These are phyloP conservation scores for Barbatosphaeria neglecta DNA, from an alignment of 495 filamentous ascomycete genomes.

Conservation along the genomic window DNA sequence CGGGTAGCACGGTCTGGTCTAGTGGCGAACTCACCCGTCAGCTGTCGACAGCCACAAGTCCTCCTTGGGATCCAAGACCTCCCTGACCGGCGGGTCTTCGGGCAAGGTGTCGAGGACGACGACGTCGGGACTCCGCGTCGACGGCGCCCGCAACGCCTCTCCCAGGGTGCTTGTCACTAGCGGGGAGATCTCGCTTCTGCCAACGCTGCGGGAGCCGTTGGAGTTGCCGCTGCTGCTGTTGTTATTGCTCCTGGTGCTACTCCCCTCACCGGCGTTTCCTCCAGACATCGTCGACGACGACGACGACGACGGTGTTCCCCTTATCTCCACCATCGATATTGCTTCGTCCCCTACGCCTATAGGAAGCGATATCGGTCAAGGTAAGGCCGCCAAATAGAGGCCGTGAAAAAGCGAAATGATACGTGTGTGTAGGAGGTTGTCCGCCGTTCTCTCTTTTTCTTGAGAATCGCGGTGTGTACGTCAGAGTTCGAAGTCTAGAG, in stretches of 20 bases:
- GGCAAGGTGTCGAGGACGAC: constrained; percentile 22
- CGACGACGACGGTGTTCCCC: too few species aligned
- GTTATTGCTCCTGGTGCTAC: constrained; percentile 1
- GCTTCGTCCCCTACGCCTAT: too few species aligned
- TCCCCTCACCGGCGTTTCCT: background rate
- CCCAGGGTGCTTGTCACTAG: constrained; percentile 19
- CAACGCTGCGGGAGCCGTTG: background rate
- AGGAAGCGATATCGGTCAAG: too few species aligned
- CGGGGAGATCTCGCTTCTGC: too few species aligned
- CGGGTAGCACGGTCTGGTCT: constrained; percentile 2
- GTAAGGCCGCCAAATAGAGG: too few species aligned
- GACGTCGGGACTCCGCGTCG: constrained; percentile 21
- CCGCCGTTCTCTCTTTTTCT: too few species aligned
- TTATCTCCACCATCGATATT: background rate
- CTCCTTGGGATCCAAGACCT: constrained; percentile 25
- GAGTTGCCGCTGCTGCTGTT: background rate
- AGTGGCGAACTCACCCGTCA: constrained; percentile 26
- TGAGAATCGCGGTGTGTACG: too few species aligned
- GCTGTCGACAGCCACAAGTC: constrained; percentile 33
- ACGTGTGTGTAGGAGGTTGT: too few species aligned
- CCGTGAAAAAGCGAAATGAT: too few species aligned
- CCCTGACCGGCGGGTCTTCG: constrained; percentile 6
- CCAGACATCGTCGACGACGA: too few species aligned
- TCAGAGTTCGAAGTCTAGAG: too few species aligned
- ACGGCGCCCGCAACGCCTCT: constrained; percentile 31